Percentiles rank a stretch among this genome's conserved stretches.
Conservation (phyloP, 106 monocot species). For the Dendrobium officinale region DNA sequence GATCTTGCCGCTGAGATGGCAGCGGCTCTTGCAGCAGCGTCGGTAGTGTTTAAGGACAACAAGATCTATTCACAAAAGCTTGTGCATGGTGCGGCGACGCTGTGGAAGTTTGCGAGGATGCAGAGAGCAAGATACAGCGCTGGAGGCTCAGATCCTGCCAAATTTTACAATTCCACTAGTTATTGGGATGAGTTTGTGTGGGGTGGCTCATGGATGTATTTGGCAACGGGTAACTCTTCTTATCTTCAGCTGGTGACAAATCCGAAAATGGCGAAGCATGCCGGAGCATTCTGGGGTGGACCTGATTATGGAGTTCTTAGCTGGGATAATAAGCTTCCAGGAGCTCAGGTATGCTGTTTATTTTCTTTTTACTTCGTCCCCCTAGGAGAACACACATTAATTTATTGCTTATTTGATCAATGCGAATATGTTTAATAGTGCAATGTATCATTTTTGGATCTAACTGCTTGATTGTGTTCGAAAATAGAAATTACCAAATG, state of each 20-base stretch:
- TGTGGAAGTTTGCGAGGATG: constrained; percentile 60
- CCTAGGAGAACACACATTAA: not conserved
- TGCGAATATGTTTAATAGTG: not conserved
- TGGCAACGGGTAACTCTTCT: constrained; percentile 68
- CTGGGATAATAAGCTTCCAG: constrained; percentile 93
- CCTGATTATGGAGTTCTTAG: constrained; percentile 82
- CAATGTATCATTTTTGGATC: not conserved
- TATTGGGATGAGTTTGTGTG: constrained; percentile 93
- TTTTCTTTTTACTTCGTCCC: not conserved
- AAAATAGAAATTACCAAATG: too few species aligned
- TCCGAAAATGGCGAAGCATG: constrained; percentile 69
- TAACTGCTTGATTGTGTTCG: not conserved
- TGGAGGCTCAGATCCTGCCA: constrained; percentile 26
- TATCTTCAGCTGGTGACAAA: constrained; percentile 62
- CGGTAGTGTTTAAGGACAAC: constrained; percentile 89
- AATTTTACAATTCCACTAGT: constrained; percentile 45
- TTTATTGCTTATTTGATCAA: not conserved
- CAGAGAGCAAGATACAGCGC: constrained; percentile 46
- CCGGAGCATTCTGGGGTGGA: constrained; percentile 91
- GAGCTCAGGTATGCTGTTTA: constrained; percentile 63
- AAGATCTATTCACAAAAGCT: constrained; percentile 81
- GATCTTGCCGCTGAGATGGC: constrained; percentile 94
- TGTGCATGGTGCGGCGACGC: constrained; percentile 67
- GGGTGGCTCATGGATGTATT: constrained; percentile 90
- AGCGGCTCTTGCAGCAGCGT: constrained; percentile 68